A percentile compares a stretch with the other conserved stretches of the same genome.
These are phyloP conservation scores for Xylaria multiplex DNA, from an alignment of 2,329 filamentous ascomycete species.

Conservation along the genomic window DNA sequence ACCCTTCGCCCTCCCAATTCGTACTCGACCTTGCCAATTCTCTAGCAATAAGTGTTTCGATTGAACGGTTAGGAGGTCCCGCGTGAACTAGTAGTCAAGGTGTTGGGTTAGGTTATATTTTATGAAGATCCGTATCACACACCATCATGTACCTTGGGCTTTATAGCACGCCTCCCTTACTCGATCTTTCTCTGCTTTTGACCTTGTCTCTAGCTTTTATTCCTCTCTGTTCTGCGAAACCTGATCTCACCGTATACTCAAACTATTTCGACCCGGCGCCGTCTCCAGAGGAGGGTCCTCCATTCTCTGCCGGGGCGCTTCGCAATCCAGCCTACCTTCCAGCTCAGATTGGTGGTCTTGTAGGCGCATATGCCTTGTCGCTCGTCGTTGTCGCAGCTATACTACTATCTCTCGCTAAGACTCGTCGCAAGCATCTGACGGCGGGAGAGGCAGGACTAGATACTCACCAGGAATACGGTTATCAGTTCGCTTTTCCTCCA, in stretches of 20 bases:
- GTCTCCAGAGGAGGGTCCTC: conserved; percentile 68
- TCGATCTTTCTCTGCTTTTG: conserved; percentile 43
- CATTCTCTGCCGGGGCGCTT: conserved; percentile 66
- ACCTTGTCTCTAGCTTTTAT: conserved; percentile 40
- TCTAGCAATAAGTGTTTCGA: conserved; percentile 64
- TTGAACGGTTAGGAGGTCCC: conserved; percentile 56
- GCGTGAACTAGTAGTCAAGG: conserved; percentile 38
- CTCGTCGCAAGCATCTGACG: conserved; percentile 61
- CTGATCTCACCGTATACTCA: conserved; percentile 42
- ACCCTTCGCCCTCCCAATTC: conserved; percentile 59
- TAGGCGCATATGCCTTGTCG: conserved; percentile 83
- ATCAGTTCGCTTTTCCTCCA: conserved; percentile 43
- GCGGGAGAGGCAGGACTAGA: conserved; percentile 63
- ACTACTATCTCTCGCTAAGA: conserved; percentile 69
- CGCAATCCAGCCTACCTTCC: conserved; percentile 75
- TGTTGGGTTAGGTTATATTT: conserved; percentile 43
- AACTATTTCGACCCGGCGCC: conserved; percentile 66
- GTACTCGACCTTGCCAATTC: conserved; percentile 57
- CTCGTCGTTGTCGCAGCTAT: conserved; percentile 77
- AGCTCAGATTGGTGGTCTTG: conserved; percentile 83
- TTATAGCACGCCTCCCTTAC: conserved; percentile 49
- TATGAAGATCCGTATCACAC: conserved; percentile 48
- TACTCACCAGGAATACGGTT: conserved; percentile 45
- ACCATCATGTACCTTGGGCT: conserved; percentile 50
- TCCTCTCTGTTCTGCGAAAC: conserved; percentile 44